Evolutionary conservation across 495 filamentous ascomycete species (phyloP).

Genomic region (Podospora bellae-mahoneyi): DNA sequence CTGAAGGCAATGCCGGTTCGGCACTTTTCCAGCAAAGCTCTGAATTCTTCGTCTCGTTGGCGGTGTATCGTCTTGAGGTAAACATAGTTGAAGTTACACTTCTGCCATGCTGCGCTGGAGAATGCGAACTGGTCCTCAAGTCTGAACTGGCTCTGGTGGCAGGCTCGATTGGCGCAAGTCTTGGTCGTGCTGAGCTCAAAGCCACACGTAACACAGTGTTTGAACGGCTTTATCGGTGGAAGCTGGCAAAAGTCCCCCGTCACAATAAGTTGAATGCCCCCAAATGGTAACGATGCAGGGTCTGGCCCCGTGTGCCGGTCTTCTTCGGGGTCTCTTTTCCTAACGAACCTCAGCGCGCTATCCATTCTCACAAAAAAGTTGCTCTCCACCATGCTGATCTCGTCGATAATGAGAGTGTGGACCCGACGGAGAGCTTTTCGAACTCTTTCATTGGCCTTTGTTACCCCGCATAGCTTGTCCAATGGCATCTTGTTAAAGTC

Average conservation of each 20-base stretch:
- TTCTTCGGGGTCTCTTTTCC: constrained; percentile 29
- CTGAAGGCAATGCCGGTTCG: constrained; percentile 42
- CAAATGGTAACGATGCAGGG: constrained; percentile 56
- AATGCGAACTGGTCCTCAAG: constrained; percentile 40
- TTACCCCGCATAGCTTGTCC: constrained; percentile 4
- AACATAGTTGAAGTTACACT: constrained; percentile 37
- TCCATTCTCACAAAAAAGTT: constrained; percentile 54
- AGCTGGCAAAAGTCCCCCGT: constrained; percentile 97
- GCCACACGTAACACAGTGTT: not conserved
- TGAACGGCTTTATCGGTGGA: constrained; percentile 66
- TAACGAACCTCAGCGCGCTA: constrained; percentile 43
- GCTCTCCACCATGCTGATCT: constrained; percentile 54
- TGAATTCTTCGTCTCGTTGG: constrained; percentile 49
- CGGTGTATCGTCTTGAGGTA: constrained; percentile 51
- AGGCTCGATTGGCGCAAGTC: not conserved
- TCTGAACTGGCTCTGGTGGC: not conserved
- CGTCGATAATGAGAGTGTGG: constrained; percentile 46
- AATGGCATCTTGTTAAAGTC: constrained; percentile 25
- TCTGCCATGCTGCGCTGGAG: constrained; percentile 36
- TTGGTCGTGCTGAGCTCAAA: not conserved
- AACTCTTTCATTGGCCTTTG: no score
- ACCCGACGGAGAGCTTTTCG: constrained; percentile 27
- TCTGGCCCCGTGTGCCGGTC: not conserved
- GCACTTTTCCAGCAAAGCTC: constrained; percentile 50
- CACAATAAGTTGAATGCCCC: constrained; percentile 87